Conservation (phyloP, 23 red algal species). For the Agarophyton chilense region DNA sequence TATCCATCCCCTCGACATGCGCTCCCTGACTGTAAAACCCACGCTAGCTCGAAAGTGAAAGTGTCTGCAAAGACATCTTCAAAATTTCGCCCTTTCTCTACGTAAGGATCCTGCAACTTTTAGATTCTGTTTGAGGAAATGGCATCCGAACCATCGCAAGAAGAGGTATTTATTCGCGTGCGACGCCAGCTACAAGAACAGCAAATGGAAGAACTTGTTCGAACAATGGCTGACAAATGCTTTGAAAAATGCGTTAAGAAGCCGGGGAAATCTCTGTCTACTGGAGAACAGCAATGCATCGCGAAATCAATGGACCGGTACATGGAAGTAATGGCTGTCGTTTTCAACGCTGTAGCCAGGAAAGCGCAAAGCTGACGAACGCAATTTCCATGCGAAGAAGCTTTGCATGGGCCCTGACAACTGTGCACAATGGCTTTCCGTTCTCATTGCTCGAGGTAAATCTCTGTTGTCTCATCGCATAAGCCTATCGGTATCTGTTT, state of each 20-base stretch:
- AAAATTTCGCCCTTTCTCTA: too few species aligned
- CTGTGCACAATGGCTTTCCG: too few species aligned
- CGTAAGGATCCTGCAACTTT: neutral
- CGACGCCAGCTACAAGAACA: constrained; percentile 61
- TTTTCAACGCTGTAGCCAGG: constrained; percentile 73
- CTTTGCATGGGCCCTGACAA: too few species aligned
- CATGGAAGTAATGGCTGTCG: constrained; percentile 86
- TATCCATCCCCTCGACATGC: too few species aligned
- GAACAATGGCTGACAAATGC: constrained; percentile 87
- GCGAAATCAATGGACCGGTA: constrained; percentile 97
- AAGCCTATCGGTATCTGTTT: too few species aligned
- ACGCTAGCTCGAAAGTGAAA: too few species aligned
- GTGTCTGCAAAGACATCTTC: too few species aligned
- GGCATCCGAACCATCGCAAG: constrained; percentile 24
- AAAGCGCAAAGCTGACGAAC: constrained; percentile 18
- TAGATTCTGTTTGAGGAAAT: neutral
- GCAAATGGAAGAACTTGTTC: constrained; percentile 86
- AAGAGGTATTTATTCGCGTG: constrained; percentile 49
- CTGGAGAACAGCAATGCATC: constrained; percentile 84
- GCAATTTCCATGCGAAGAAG: neutral
- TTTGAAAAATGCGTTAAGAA: constrained; percentile 96
- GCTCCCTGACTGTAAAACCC: too few species aligned
- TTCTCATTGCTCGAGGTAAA: too few species aligned
- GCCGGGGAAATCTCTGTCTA: constrained; percentile 74
- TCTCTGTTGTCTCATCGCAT: too few species aligned